Base-by-base conservation (phyloP, 345 rosid species). In the Abelmoschus esculentus region DNA sequence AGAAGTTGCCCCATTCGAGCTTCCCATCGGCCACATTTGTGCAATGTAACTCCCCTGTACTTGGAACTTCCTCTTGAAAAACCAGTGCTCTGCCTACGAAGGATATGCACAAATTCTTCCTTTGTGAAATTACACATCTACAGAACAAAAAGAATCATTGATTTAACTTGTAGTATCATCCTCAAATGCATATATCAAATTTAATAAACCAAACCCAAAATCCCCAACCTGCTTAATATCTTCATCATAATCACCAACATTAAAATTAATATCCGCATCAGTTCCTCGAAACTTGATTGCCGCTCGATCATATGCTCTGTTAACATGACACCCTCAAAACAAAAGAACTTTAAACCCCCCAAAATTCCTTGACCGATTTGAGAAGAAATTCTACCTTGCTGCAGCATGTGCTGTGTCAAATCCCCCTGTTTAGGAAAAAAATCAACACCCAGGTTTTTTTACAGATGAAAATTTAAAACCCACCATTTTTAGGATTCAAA, bases 331-430 rank as follows among this genome's bases (percentile, higher is more conserved):
- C 29, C 47, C 42, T 8, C 74, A 26, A 53, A 71, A n/a, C 4
- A 26, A 34, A 70, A 40, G 18, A 32, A 0, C 2, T 13, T 58
- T 5, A 50, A 42, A 6, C 26, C 42, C 12, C 66, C 26, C 22
- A 65, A 63, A 15, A 31, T 9, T 44, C 42, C 6, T 5, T 22
- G 55, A 4, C 34, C 14, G 7, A 26, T 56, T 22, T 11, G 2
- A 44, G 10, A 40, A 54, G 29, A 19, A 54, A 55, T 0, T 22
- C 61, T 73, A 93, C 98, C 98, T 86, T 34, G 98, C 98, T 0
- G 97, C 98, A 72, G 86, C 75, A 78, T 85, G 92, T 5, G 96
- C 98, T 42, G 98, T 86, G 66, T 93, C 97, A 75, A 93, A 93
- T 57, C 98, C 98, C 11, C 98, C 98, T 92, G 67, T 12, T 15